Evolutionary conservation across 352 stramenopile genomes (phyloP), one percentile per base, ranked within the genome.

Genomic region (Globisporangium mamillatum): DNA sequence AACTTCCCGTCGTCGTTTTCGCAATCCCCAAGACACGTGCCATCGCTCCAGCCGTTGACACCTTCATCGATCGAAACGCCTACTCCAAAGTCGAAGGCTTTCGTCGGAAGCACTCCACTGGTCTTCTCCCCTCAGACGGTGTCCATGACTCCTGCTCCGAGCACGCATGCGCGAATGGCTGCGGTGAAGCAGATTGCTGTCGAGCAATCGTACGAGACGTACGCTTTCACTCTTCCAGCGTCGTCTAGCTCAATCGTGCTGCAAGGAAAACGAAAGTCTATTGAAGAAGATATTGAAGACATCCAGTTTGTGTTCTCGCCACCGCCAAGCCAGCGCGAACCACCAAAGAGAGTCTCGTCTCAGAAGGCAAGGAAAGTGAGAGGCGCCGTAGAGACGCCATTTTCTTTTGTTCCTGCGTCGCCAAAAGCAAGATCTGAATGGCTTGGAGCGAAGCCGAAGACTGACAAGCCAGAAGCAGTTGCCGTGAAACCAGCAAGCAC

Each of bases 231-330:
- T 2, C 61, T 88, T 67, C 81, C 82, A 48, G 25, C 29, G 12
- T 36, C 34, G 18, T 29, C 72, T 65, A 59, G 44, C 22, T 32
- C 50, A 7, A 67, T 62, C 18, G 71, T 67, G 32, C 57, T 73
- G 5, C 54, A 66, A 14, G 72, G 36, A 0, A 63, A 63, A 44
- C 63, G 20, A 29, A 70, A 65, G 18, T 32, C 36, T 9, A 67
- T 73, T 7, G 52, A 75, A 7, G 61, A 75, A 22, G 75, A 81
- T 25, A 73, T 89, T 14, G 84, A 92, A 24, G 73, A 56, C 18
- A 75, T 92, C 14, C 69, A 73, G 41, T 92, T 87, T 59, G 70
- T 81, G 57, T 93, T 94, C 64, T 92, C 87, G 53, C 77, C 84
- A 9, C 79, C 87, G 2, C 75, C 80, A 10, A 75, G 60, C 3